Base-by-base conservation (phyloP, 768 basidiomycete species). In the Russula earlei region DNA sequence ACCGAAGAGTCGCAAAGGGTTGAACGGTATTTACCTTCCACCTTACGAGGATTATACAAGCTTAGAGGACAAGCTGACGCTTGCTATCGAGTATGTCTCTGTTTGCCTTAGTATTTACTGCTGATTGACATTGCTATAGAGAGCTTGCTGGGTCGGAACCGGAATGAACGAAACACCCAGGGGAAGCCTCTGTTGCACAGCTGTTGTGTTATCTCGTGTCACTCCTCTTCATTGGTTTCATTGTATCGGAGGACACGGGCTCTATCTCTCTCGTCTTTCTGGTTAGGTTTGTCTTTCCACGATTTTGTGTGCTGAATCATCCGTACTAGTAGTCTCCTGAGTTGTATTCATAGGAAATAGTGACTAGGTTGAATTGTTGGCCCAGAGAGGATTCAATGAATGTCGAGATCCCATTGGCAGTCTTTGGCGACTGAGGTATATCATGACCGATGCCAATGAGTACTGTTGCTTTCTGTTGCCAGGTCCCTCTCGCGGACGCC, bases 21-120 rank as follows among this genome's bases (percentile, higher is more conserved):
- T 99, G 81, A 98, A 88, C 63, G 78, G 91, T 41, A 92, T 95
- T 64, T 95, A 99, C 73, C 71, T 99, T 52, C 96, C 96, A n/a
- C 91, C 92, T 12, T 99, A 99, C 70, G 94, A 91, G 67, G 91
- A 92, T 64, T 96, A 95, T 67, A 87, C 88, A 38, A 90, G 84
- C 63, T 69, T 98, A 63, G 95, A 98, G 69, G 87, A 97, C 45
- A 97, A 97, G 74, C 74, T 99, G 60, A 95, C 93, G 3, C 77
- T 94, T 60, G 92, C 92, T 52, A 89, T 94, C 56, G 92, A 95
- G 88, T 90, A 70, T 70, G 91, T 84, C 25, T 45, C 55, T 49
- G 27, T 52, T 54, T 59, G 24, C 52, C 48, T 22, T n/a, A 22
- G 9, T 34, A 46, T 57, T 12, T 5, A 38, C 52, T 48, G 50